Evolutionary conservation across 345 rosid genomes (phyloP), one percentile per base, ranked within the genome.

Genomic region (Kernera saxatilis): DNA sequence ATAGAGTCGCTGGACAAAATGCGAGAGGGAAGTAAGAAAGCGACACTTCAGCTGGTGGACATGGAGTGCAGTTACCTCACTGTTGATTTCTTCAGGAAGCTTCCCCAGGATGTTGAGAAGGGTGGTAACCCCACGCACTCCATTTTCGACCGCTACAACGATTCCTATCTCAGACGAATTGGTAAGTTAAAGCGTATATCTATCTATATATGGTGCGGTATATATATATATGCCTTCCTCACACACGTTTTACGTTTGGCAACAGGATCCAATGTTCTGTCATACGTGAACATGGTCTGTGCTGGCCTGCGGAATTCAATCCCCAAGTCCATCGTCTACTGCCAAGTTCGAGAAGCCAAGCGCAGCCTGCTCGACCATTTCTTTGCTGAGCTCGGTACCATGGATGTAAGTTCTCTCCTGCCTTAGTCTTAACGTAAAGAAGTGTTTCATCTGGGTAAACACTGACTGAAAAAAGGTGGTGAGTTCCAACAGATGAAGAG

Each of bases 261-360:
- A 57, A 78, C 87, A 94, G 98, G 99, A 69, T 78, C 98, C 9
- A 94, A 91, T 0, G 97, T 94, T 62, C 54, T 94, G 81, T 88
- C 98, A 0, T 94, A 94, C 22, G 97, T 94, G 71, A 92, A 85
- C 61, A 89, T 89, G 99, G 98, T 94, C 19, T 91, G 97, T 72
- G 88, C 86, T 19, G 83, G 83, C 68, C 84, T 94, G 41, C 97
- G 97, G 18, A 84, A 92, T 79, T 89, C 97, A 64, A 92, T 94
- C 32, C 99, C 99, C 2, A 94, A 94, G 81, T 94, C 99, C 50
- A 68, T 94, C 1, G 99, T 92, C 55, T 85, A 94, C 69, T 89
- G 98, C 69, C 98, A 94, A 92, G 98, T 92, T 41, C 93, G 99
- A n/a, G 99, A 91, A 77, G 99, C 99, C 33, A 94, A 92, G 61